Base-by-base conservation (phyloP, 2,329 filamentous ascomycete genomes). In the Lachnellula arida region DNA sequence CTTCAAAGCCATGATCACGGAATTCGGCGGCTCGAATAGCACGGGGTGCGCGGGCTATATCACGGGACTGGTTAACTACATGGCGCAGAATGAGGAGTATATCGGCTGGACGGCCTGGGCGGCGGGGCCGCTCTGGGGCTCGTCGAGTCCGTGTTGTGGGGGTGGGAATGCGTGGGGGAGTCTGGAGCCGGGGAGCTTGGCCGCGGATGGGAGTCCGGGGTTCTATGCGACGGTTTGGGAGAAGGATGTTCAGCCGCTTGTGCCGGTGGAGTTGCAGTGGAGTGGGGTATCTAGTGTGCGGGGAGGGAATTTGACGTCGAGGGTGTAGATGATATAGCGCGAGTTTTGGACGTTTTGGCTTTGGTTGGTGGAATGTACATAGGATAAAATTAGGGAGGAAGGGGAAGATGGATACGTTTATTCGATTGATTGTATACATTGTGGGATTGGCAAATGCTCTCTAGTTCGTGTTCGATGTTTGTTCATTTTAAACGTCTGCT, bases 31-130 rank as follows among this genome's bases (percentile, higher is more conserved):
- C 4, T 67, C 71, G 7, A 76, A 77, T 59, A 73, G 74, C 39
- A 76, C 75, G 0, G 71, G 70, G 46, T 75, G 74, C 57, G 69
- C 65, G 0, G 59, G 63, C 2, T 76, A 76, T 65, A 69, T 79
- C 5, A 65, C 67, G 12, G 69, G 72, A 32, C 73, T 78, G 6
- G 56, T 79, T 14, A 72, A 75, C 51, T 76, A 78, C 63, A 77
- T 80, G 72, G 68, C 72, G 25, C 55, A 70, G n/a, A 77, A 78
- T 58, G 67, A 72, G 1, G 73, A 73, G 60, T 78, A 76, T 58
- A 77, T 79, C 46, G 77, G 77, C 2, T 79, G 76, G 77, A 77
- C 77, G 0, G 76, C 76, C 3, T 79, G 76, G 77, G 73, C 76
- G 0, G 77, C 77, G 0, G 77, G 77, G 0, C 77, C 77, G 0